Percentiles rank a stretch among this genome's conserved stretches.
Conservation (phyloP, 73 alveolate species). For the Paramecium caudatum region DNA sequence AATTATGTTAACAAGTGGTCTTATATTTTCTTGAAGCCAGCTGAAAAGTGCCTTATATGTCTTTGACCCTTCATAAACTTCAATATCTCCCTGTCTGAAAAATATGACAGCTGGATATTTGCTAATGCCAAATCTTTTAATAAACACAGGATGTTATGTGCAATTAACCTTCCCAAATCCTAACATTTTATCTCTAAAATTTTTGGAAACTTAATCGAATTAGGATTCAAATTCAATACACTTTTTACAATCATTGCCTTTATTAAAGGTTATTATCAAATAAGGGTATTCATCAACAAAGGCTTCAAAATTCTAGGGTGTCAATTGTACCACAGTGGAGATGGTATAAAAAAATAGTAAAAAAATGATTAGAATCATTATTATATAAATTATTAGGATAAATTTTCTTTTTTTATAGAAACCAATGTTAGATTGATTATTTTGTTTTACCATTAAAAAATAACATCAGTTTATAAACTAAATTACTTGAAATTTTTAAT, state of each 20-base stretch:
- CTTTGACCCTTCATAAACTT: constrained; percentile 4
- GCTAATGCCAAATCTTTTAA: not conserved
- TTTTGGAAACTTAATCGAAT: not conserved
- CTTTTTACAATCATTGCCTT: not conserved
- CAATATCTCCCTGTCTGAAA: constrained; percentile 22
- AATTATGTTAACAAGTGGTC: not conserved
- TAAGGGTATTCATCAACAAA: constrained; percentile 9
- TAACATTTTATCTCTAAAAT: not conserved
- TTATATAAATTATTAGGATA: no score
- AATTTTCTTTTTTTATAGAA: no score
- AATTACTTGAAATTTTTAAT: not conserved
- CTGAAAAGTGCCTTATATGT: not conserved
- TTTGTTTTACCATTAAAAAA: no score
- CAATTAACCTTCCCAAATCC: constrained; percentile 36
- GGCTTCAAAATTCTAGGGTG: not conserved
- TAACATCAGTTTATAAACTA: no score
- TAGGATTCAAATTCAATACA: not conserved
- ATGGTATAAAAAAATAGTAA: no score
- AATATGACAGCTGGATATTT: not conserved
- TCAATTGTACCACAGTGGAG: no score
- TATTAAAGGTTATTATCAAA: not conserved
- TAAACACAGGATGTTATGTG: not conserved
- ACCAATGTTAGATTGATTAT: no score
- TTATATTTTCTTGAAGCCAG: constrained; percentile 21
- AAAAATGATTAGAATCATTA: no score